Evolutionary conservation across 2,329 filamentous ascomycete species (phyloP), one percentile per base, ranked within the genome.

Genomic region (Fulvia fulva): DNA sequence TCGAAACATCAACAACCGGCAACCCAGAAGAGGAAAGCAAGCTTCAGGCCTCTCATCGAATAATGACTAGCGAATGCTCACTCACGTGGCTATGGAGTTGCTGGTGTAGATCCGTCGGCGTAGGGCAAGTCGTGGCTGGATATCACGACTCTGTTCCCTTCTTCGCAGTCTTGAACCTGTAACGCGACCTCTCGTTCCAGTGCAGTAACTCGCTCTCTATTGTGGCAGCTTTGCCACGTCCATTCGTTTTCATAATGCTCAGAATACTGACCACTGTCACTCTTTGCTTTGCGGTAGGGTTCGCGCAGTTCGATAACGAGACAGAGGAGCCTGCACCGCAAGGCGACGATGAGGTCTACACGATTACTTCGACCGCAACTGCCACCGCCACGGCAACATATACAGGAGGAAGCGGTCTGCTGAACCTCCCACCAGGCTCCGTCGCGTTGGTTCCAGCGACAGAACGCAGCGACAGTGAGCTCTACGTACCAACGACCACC

Each of bases 191-290:
- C 26, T 32, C n/a, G 32, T 28, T 4, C 23, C 14, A 43, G 41
- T 23, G 37, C 43, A 28, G 26, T 28, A 23, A 21, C 19, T 47
- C 16, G 22, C 16, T 25, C 43, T 22, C 41, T 28, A 19, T 50
- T 32, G 60, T 60, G 57, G 60, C 49, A 32, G 44, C 54, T 54
- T 47, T 55, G 54, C 57, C 53, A 62, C 62, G 62, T 64, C 57
- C 62, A 58, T 55, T 64, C 59, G 53, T 62, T 63, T 51, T 51
- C 59, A 60, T 32, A 26, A 61, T 61, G 59, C 41, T 56, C 32
- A 53, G 44, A 28, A 47, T 43, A 30, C 53, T 56, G 19, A 53
- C 56, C 44, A 30, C 53, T 32, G 56, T 58, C 49, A 26, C 46
- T 53, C 53, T 58, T 56, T 58, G 26, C 26, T 43, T 60, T 25